Evolutionary conservation across 108 stramenopile genomes (phyloP).

Genomic region (Pseudonitzschia delicatissima): DNA sequence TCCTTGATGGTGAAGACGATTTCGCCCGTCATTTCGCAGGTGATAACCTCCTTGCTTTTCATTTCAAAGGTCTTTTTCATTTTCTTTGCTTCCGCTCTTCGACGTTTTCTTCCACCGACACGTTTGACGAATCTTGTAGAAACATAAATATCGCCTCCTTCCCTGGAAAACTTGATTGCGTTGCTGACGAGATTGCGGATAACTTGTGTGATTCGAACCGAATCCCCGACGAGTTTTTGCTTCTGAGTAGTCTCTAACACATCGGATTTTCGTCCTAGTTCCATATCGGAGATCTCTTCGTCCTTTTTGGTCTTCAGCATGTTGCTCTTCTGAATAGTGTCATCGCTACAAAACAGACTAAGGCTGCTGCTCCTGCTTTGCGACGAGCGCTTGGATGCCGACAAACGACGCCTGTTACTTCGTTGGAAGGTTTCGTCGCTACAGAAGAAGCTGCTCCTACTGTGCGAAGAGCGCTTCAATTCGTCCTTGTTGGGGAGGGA

Average conservation of each 20-base stretch:
- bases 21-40: slow-evolving; percentile 14
- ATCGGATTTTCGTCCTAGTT: neutral
- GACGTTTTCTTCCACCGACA: neutral
- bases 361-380: neutral
- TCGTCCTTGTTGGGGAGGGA: neutral
- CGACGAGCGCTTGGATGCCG: neutral
- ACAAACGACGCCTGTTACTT: neutral
- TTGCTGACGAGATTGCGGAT: slow-evolving; percentile 40
- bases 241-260: too few species aligned
- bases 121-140: neutral
- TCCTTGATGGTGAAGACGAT: slow-evolving; percentile 35
- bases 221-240: slow-evolving; percentile 28
- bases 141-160: slow-evolving; percentile 15
- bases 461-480: too few species aligned
- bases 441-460: too few species aligned
- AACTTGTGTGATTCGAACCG: slow-evolving; percentile 27
- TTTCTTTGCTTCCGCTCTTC: neutral
- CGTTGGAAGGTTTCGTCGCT: neutral
- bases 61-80: slow-evolving; percentile 3
- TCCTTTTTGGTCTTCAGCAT: neutral
- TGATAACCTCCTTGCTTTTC: slow-evolving; percentile 14
- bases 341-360: neutral
- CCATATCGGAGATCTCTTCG: neutral
- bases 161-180: slow-evolving; percentile 34
- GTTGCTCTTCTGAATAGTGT: neutral